A percentile compares a stretch with the other conserved stretches of the same genome.
Evolutionary conservation across 176 grass and related monocot genomes (phyloP).

Genomic region (Themeda triandra): DNA sequence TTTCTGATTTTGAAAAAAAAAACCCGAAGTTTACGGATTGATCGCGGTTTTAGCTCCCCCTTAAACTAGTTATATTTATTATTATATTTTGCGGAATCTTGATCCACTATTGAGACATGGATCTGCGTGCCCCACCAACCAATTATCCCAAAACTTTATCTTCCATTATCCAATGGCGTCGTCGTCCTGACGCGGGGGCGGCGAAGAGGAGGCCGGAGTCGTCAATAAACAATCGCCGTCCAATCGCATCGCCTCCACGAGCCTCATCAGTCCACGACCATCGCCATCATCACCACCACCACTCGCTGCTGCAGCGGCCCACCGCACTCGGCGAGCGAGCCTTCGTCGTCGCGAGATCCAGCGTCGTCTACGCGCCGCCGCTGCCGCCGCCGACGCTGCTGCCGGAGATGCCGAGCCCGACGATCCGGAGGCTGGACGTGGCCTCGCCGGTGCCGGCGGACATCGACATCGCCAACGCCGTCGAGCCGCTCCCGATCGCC

Average conservation of each 20-base stretch:
- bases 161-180: constrained; percentile 30
- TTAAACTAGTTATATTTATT: neutral
- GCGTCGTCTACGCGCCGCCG: constrained; percentile 26
- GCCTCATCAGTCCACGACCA: neutral
- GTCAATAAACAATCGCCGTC: constrained; percentile 35
- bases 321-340: neutral
- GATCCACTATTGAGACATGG: constrained; percentile 37
- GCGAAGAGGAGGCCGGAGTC: neutral
- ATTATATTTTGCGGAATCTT: neutral
- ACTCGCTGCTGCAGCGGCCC: constrained; percentile 15
- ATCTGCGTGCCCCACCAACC: constrained; percentile 52
- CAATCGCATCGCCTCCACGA: constrained; percentile 15
- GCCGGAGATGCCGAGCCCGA: constrained; percentile 40
- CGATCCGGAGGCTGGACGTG: constrained; percentile 78
- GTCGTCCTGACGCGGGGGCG: constrained; percentile 22
- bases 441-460: constrained; percentile 80
- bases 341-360: constrained; percentile 37
- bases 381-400: constrained; percentile 7
- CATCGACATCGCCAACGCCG: constrained; percentile 95
- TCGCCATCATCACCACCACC: neutral
- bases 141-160: constrained; percentile 28
- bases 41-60: neutral
- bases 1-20: neutral
- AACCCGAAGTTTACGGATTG: neutral
- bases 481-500: constrained; percentile 71